These are phyloP conservation scores for Pseudognaphalium luteoalbum DNA, from an alignment of 129 eudicot genomes.

Conservation along the genomic window DNA sequence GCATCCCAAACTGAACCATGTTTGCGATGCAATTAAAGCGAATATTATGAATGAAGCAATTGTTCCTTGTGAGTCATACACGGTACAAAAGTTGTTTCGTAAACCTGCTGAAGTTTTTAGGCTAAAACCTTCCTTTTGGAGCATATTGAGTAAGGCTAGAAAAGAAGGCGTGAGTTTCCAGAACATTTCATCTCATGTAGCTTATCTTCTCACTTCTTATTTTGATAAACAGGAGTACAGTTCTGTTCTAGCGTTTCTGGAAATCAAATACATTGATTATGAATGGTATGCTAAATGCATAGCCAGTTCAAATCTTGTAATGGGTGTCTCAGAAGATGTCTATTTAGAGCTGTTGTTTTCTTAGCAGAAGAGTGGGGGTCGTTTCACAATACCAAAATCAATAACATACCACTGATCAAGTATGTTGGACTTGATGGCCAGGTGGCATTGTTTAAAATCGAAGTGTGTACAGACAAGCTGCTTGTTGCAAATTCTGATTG, in stretches of 20 bases:
- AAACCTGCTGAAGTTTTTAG: slow-evolving; percentile 54
- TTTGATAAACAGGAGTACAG: slow-evolving; percentile 40
- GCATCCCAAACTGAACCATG: slow-evolving; percentile 31
- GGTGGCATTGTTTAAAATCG: slow-evolving; percentile 21
- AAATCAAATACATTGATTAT: slow-evolving; percentile 32
- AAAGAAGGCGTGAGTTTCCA: slow-evolving; percentile 30
- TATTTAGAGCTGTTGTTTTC: slow-evolving; percentile 47
- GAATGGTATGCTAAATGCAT: slow-evolving; percentile 64
- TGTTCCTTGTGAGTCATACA: slow-evolving; percentile 50
- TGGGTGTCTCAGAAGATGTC: slow-evolving; percentile 44
- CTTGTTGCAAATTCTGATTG: slow-evolving; percentile 13
- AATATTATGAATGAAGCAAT: slow-evolving; percentile 36
- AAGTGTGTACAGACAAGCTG: not conserved
- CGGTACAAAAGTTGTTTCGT: slow-evolving; percentile 41
- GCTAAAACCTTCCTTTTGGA: slow-evolving; percentile 44
- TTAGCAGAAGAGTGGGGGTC: slow-evolving; percentile 41
- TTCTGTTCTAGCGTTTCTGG: slow-evolving; percentile 37
- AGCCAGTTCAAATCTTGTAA: slow-evolving; percentile 41
- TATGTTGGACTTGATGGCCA: slow-evolving; percentile 32
- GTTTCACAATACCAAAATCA: slow-evolving; percentile 32
- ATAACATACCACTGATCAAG: slow-evolving; percentile 40
- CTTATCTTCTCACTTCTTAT: slow-evolving; percentile 34
- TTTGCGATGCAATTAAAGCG: slow-evolving; percentile 38
- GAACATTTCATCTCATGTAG: slow-evolving; percentile 46
- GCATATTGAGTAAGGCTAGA: slow-evolving; percentile 35